phyloP scores from a whole-genome alignment of 2,329 filamentous ascomycete species.

The Cladosporium austrohemisphaericum region DNA sequence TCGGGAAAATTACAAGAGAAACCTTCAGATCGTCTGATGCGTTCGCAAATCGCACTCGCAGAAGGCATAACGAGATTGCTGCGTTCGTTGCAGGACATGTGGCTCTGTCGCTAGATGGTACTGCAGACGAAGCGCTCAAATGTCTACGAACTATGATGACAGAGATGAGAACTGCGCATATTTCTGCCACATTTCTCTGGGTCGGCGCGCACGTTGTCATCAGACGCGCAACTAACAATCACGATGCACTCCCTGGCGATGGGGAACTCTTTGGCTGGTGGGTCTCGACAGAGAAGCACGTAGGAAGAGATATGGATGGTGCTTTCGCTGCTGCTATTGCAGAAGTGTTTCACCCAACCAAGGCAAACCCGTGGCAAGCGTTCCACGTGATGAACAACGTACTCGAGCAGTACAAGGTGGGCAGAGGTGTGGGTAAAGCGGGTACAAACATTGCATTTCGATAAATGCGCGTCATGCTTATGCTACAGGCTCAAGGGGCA shows the following conservation, averaged over 20 bases:
- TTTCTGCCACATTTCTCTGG: no score
- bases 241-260: background rate
- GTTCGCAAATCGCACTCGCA: background rate
- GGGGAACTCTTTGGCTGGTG: background rate
- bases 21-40: background rate
- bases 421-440: no score
- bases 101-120: background rate
- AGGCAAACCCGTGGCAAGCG: background rate
- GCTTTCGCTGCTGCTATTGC: no score
- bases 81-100: background rate
- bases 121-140: background rate
- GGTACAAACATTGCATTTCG: no score
- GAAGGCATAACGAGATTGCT: background rate
- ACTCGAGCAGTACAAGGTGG: background rate
- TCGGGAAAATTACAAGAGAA: background rate
- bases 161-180: background rate
- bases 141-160: background rate
- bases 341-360: background rate
- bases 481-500: background rate
- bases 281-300: background rate
- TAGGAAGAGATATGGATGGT: background rate
- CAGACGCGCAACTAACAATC: background rate
- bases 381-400: background rate
- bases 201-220: no score
- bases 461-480: background rate